Evolutionary conservation across 1,139 yeast species (phyloP), one percentile per base, ranked within the genome.

Genomic region (Hanseniaspora gamundiae): DNA sequence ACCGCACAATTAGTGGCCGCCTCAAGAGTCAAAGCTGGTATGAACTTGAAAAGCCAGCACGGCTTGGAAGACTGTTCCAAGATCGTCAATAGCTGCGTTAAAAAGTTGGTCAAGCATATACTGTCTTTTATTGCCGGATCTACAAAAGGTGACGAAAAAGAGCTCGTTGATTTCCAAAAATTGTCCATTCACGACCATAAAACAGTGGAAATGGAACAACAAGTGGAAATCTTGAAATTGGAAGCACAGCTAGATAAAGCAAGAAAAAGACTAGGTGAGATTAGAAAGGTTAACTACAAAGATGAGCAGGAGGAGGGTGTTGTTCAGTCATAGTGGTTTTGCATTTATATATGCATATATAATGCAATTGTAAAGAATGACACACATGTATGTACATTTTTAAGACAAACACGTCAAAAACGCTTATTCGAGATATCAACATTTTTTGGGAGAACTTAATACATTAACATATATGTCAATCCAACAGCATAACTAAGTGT

Each of bases 1-100:
- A 86, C 95, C 0, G 94, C 94, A 1, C 96, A 86, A 66, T 71
- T 86, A 43, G 95, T 87, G 8, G 91, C 95, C 5, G 94, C 95
- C 0, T 81, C 95, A 1, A 73, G 95, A 54, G 95, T 85, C 31
- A 85, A 85, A 61, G 87, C 94, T 0, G 74, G 80, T 42, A 76
- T 77, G 54, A 76, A 78, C 64, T 83, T 94, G 6, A 75, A 79
- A 59, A 75, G 88, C 3, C 95, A 85, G 60, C 87, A 80, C 50
- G 67, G 69, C 46, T 70, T 86, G 47, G 95, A 86, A 64, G 55
- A 60, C 33, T 83, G 91, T 2, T 76, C 86, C 27, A 74, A 75
- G 55, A 66, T 70, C 43, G 95, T 86, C 28, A 78, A 84, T 8
- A 58, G 69, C 19, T 94, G 94, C 2, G 85, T 95, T 62, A 76